Evolutionary conservation across 495 filamentous ascomycete species (phyloP), one percentile per base, ranked within the genome.

Genomic region (Talaromyces trachyspermus): DNA sequence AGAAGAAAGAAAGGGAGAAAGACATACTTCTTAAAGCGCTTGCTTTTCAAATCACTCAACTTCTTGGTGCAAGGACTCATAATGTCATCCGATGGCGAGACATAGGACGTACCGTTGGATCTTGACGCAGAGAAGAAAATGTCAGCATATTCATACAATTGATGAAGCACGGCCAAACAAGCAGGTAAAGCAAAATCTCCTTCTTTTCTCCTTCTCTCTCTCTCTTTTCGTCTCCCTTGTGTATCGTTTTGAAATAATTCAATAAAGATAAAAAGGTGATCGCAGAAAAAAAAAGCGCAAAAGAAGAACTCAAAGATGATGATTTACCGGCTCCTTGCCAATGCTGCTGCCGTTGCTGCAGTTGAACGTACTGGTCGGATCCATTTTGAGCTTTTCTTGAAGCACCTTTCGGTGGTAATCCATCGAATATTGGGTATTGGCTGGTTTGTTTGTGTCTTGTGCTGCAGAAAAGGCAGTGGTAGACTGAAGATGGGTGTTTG

Each of bases 11-110:
- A n/a, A n/a, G n/a, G n/a, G n/a, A n/a, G n/a, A n/a, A 19, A 17
- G 15, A 63, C 65, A 26, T 66, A 73, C 69, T 70, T 72, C 63
- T 73, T 73, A 55, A 86, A 84, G 29, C 84, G 83, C 74, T 90
- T 90, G 60, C 78, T 84, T 71, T 89, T 88, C 61, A 90, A 79
- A 38, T 85, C 82, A 43, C 72, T 84, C 56, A 96, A 66, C 68
- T 96, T 96, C 67, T 86, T 83, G n/a, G 87, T 89, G 65, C 88
- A 90, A 12, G 90, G 90, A 50, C 84, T 89, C 84, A 94, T 84
- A 66, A 96, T 88, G 61, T 80, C 84, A 59, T 96, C 90, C 9
- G 87, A 92, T 0, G 90, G 90, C n/a, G 86, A 92, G 59, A 95
- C 71, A 68, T 94, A 96, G 49, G 76, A 68, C 56, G 80, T 8